Evolutionary conservation across 108 stramenopile species (phyloP).

Genomic region (Discostella pseudostelligera): DNA sequence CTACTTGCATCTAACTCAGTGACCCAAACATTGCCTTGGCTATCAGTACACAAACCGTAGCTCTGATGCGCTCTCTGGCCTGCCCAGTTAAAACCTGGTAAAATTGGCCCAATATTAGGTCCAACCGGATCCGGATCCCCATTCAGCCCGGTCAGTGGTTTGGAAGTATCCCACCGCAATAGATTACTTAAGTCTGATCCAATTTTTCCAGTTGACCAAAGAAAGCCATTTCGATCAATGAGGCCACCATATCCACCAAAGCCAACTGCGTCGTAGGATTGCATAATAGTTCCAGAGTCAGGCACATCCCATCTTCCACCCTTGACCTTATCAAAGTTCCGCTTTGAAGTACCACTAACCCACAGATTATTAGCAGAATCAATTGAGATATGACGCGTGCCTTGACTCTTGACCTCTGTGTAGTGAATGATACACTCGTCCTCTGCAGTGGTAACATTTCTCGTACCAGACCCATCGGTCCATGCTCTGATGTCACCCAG

Average conservation of each 20-base stretch:
- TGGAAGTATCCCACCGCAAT: slow-evolving; percentile 3
- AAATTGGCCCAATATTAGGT: background rate
- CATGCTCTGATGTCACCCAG: background rate
- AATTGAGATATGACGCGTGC: background rate
- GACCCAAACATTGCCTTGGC: slow-evolving; percentile 3
- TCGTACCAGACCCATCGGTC: background rate
- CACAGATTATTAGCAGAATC: background rate
- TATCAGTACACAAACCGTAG: slow-evolving; percentile 3
- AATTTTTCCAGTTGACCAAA: slow-evolving; percentile 2
- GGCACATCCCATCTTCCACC: background rate
- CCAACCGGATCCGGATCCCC: background rate
- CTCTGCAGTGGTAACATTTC: background rate
- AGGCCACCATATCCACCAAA: background rate
- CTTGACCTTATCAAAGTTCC: slow-evolving; percentile 1
- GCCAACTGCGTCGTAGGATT: background rate
- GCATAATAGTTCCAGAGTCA: background rate
- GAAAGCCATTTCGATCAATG: background rate
- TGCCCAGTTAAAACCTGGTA: background rate
- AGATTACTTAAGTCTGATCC: too few relatives aligned
- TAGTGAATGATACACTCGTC: slow-evolving; percentile 2
- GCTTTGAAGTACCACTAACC: background rate
- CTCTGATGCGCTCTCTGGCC: background rate
- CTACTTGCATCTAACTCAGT: background rate
- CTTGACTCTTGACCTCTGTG: background rate
- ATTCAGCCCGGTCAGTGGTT: background rate